These are phyloP conservation scores for Cystobasidium ongulense DNA, from an alignment of 768 basidiomycete species.

Conservation along the genomic window DNA sequence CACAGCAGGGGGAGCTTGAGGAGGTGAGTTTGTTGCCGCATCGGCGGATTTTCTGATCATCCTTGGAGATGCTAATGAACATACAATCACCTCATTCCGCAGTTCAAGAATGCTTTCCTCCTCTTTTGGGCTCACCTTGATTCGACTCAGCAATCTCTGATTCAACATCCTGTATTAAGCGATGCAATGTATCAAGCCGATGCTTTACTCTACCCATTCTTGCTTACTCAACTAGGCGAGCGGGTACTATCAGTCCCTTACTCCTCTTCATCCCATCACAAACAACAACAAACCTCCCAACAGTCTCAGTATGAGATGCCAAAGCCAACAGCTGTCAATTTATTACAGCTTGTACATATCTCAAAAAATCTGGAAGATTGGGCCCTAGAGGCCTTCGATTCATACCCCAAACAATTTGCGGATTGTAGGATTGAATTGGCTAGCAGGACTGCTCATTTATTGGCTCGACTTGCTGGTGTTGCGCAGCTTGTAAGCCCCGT, in stretches of 20 bases:
- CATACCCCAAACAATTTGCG: background rate
- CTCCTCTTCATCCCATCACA: background rate
- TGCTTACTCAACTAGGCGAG: background rate
- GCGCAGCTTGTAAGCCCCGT: conserved; percentile 7
- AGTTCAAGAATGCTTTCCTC: conserved; percentile 22
- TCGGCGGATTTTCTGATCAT: too few relatives aligned
- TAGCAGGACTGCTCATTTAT: conserved; percentile 7
- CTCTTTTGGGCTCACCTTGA: background rate
- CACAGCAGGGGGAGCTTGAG: background rate
- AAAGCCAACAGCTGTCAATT: background rate
- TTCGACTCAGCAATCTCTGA: conserved; percentile 7
- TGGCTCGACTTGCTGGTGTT: background rate
- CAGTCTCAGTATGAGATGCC: too few relatives aligned
- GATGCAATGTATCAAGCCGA: conserved; percentile 17
- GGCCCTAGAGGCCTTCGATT: background rate
- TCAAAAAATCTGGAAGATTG: conserved; percentile 19
- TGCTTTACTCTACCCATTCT: background rate
- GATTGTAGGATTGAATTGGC: conserved; percentile 28
- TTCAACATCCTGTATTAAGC: conserved; percentile 7
- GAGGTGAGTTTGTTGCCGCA: too few relatives aligned
- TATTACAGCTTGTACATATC: background rate
- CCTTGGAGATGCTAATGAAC: background rate
- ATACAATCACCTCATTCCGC: background rate
- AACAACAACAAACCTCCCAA: too few relatives aligned
- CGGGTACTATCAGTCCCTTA: background rate